These are phyloP conservation scores for Pythium aquatile DNA, from an alignment of 352 stramenopile genomes.

Conservation along the genomic window DNA sequence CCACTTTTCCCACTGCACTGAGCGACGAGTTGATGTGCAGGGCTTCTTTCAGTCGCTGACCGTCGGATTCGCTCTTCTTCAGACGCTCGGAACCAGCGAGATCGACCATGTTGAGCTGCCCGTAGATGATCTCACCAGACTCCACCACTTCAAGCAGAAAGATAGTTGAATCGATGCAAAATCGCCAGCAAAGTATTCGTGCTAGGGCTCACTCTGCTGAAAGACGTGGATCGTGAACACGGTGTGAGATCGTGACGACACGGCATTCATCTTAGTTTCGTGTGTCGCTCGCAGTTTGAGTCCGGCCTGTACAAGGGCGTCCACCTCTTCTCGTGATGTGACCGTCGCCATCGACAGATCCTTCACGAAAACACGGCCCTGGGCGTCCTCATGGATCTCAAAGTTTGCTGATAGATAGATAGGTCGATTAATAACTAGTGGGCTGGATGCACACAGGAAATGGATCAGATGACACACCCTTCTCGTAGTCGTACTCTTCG, in stretches of 20 bases:
- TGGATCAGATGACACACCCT: constrained; percentile 31
- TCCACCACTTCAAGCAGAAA: constrained; percentile 38
- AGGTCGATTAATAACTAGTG: neutral
- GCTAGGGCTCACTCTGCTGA: constrained; percentile 54
- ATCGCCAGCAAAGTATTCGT: no score
- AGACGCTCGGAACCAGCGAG: constrained; percentile 79
- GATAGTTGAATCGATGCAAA: no score
- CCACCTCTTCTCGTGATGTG: constrained; percentile 79
- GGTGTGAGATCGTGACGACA: constrained; percentile 86
- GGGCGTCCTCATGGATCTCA: constrained; percentile 92
- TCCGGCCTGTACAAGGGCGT: constrained; percentile 82
- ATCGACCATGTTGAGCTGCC: constrained; percentile 86
- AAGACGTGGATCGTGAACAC: constrained; percentile 89
- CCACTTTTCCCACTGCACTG: constrained; percentile 82
- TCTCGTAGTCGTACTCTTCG: constrained; percentile 84
- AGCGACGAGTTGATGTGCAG: constrained; percentile 87
- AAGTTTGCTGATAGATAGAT: constrained; percentile 60
- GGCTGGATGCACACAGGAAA: neutral
- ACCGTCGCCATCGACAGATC: constrained; percentile 91
- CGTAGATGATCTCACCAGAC: constrained; percentile 79
- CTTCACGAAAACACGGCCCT: constrained; percentile 93
- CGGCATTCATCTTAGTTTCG: constrained; percentile 92
- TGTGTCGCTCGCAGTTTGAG: constrained; percentile 88
- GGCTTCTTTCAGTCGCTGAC: constrained; percentile 80
- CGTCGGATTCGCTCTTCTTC: constrained; percentile 87